Base-by-base conservation (phyloP, 1,139 yeast genomes). In the Pichia sp. region DNA sequence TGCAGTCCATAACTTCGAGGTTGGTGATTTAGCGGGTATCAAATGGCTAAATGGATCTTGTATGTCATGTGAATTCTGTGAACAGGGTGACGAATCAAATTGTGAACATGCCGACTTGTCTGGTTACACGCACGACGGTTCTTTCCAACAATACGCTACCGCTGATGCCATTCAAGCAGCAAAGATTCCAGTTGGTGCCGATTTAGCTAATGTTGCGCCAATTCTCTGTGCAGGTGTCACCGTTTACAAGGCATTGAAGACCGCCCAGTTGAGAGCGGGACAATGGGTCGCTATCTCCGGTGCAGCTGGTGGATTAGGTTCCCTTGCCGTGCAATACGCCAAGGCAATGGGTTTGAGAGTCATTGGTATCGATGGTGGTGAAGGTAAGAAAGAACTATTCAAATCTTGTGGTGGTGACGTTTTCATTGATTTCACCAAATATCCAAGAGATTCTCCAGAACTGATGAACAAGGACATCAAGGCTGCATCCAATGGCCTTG, bases 141-240 rank as follows among this genome's bases (percentile, higher is more conserved):
- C 87, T 21, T 80, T 82, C 75, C 91, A 83, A 62, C 84, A 82
- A 62, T 82, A 80, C 59, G 85, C 85, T 29, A 77, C 87, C 45
- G 91, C 93, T 42, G 88, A 82, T 60, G 91, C 91, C 32, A 72
- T 81, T 42, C 94, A 83, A 58, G 94, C 93, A 38, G 93, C 94
- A 28, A 69, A 72, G 55, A 74, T 84, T 50, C 84, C 88, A 39
- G 56, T 64, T 48, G 80, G 78, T 45, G 67, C 82, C 36, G 85
- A 83, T 54, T 72, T 83, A 55, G 87, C 88, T 40, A 63, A 68
- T 48, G 76, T 77, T 41, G 76, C 94, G 21, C 94, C 94, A 48
- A 75, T 84, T 47, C 63, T 74, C 55, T 82, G 93, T 64, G 93
- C 91, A 29, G 93, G 93, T 63, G 73, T 82, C 62, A 82, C 93